These are phyloP conservation scores for Quercus wislizeni DNA, from an alignment of 306 rosid genomes.

Conservation along the genomic window DNA sequence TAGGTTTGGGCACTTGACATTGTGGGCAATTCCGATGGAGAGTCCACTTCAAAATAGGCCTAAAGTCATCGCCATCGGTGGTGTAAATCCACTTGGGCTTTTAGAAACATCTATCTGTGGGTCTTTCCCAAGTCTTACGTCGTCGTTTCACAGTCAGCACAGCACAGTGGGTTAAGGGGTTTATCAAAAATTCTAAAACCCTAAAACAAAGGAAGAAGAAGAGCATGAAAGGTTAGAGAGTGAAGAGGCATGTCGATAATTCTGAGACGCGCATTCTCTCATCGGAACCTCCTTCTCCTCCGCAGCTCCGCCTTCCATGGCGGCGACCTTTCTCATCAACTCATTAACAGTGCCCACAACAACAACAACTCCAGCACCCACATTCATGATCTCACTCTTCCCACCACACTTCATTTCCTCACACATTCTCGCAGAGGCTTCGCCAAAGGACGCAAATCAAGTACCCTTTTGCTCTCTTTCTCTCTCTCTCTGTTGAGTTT, in stretches of 20 bases:
- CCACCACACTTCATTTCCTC: conserved; percentile 34
- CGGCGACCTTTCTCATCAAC: conserved; percentile 16
- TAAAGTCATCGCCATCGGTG: too few species aligned
- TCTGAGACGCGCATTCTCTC: conserved; percentile 52
- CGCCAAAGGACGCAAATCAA: conserved; percentile 88
- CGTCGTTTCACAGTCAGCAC: background rate
- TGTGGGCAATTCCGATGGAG: too few species aligned
- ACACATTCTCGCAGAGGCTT: conserved; percentile 66
- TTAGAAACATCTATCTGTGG: too few species aligned
- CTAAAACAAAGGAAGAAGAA: background rate
- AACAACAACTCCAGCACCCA: conserved; percentile 14
- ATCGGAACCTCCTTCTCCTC: conserved; percentile 41
- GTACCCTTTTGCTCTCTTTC: conserved; percentile 28
- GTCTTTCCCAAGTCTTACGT: too few species aligned
- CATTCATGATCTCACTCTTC: conserved; percentile 25
- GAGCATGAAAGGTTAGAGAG: background rate
- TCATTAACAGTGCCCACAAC: conserved; percentile 17
- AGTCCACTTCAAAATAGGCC: too few species aligned
- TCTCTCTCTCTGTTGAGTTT: background rate
- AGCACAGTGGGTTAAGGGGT: background rate
- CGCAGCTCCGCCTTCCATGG: conserved; percentile 35
- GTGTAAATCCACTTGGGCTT: too few species aligned
- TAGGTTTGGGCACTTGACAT: too few species aligned
- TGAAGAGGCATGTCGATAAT: conserved; percentile 46
- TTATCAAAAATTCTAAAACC: conserved; percentile 30